phyloP scores from a whole-genome alignment of 75 land plant genomes.

The Pseudotsuga menziesii region DNA sequence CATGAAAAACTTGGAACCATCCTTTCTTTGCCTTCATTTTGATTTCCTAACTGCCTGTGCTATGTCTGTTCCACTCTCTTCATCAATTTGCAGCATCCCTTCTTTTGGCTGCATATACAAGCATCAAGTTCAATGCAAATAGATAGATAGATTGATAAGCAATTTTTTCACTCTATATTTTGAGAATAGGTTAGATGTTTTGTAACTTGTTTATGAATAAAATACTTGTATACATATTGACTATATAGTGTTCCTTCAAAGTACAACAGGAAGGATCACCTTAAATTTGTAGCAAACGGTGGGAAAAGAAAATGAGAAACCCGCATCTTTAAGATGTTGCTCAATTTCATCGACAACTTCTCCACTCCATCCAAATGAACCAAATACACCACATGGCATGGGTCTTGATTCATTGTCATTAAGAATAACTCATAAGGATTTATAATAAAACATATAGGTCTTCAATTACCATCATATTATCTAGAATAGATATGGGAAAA shows the following conservation, averaged over 20 bases:
- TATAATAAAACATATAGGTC: constrained; percentile 12
- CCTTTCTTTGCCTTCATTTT: constrained; percentile 28
- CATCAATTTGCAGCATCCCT: constrained; percentile 36
- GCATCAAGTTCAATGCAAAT: background rate
- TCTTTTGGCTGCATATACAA: constrained; percentile 35
- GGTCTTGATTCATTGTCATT: constrained; percentile 38
- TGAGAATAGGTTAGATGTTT: background rate
- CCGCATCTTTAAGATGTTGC: constrained; percentile 41
- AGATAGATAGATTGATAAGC: background rate
- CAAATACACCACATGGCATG: constrained; percentile 53
- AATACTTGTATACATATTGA: background rate
- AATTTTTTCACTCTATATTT: background rate
- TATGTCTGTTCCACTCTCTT: constrained; percentile 31
- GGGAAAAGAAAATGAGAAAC: constrained; percentile 45
- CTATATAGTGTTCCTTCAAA: background rate
- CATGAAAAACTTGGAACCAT: constrained; percentile 17
- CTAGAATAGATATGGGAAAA: background rate
- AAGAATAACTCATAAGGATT: constrained; percentile 42
- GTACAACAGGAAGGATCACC: constrained; percentile 12
- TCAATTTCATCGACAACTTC: constrained; percentile 57
- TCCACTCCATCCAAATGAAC: constrained; percentile 60
- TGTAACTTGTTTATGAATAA: background rate
- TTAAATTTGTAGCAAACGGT: constrained; percentile 45
- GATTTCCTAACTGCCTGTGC: constrained; percentile 39
- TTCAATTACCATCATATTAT: background rate